Evolutionary conservation across 179 eudicot genomes (phyloP), one percentile per base, ranked within the genome.

Genomic region (Sideroxylon spinosum): DNA sequence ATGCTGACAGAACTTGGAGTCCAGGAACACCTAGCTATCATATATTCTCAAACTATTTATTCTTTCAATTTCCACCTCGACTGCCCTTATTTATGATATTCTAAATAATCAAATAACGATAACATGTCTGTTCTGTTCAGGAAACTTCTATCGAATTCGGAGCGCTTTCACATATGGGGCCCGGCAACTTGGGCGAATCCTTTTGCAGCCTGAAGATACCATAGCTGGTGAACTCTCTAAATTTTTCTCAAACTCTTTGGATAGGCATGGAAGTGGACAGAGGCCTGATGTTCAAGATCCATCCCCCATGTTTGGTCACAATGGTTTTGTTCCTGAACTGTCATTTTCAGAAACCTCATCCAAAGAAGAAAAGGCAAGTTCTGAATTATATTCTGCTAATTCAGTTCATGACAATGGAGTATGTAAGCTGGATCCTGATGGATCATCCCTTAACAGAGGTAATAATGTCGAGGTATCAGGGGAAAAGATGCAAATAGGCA

Each of bases 131-230:
- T 70, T 68, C 71, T 81, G 23, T 71, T 62, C 80, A 96, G 99
- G 99, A 44, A 96, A 91, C 74, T 96, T 91, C 81, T 90, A 80
- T 75, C 90, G 99, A 65, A 94, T 96, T 82, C 86, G 91, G 78
- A 92, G 98, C 76, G 99, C 99, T 76, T 91, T 96, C 78, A 77
- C 90, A 0, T 94, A 81, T 76, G 99, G 98, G 67, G 97, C 98
- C 76, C 84, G 87, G 55, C 92, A 92, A 75, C 97, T 96, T 25
- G 90, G 89, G 50, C 89, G 79, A 84, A 90, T 94, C 73, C 88
- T 96, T 78, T 32, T 78, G 78, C 91, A 79, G 80, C 87, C 91
- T 22, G 87, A 87, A 79, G 87, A 88, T 44, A 73, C 79, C 59
- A 82, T 96, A 59, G 83, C 87, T 56, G 87, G 87, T 52, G 97